Base-by-base conservation (phyloP, 2,329 filamentous ascomycete species). In the Canariomyces notabilis region DNA sequence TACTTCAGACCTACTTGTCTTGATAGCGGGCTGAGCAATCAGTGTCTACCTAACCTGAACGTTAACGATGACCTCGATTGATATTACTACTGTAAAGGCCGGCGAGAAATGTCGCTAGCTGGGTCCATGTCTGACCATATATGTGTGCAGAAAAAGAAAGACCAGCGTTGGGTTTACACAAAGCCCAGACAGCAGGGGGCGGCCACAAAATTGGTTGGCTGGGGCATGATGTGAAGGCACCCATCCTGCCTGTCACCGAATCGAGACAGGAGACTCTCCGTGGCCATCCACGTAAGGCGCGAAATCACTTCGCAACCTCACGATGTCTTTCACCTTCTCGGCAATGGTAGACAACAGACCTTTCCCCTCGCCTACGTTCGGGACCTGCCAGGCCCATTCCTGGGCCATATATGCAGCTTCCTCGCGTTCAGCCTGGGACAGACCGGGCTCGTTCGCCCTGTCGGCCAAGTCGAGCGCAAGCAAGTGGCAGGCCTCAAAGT, bases 401-500 rank as follows among this genome's bases (percentile, higher is more conserved):
- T 9, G 8, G 1, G 43, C 44, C 44, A 44, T 23, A 2, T 16
- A 14, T 5, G 18, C 23, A 3, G 32, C 16, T 7, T 6, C 3
- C 2, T 11, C 37, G 9, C 44, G 44, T 6, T 46, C 47, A 6
- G 16, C 39, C 12, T 14, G 11, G 3, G 36, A 50, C 36, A 59
- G 19, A 0, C 15, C 49, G 31, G 20, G 38, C 18, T 52, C 48
- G 4, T 20, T 26, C 4, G 55, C 54, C 36, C 31, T 45, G 19
- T 47, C 39, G 29, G 44, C 37, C 48, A 56, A 56, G 11, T 52
- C 34, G 20, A 35, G 29, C 6, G 48, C 64, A 37, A 68, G 41
- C 31, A 59, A n/a, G 9, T 56, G 20, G 32, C 57, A 59, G 19
- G 65, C 65, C 2, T 55, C 55, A 5, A 23, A 22, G 3, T 54